phyloP scores from a whole-genome alignment of 345 rosid genomes.

The Sisymbrium irio region DNA sequence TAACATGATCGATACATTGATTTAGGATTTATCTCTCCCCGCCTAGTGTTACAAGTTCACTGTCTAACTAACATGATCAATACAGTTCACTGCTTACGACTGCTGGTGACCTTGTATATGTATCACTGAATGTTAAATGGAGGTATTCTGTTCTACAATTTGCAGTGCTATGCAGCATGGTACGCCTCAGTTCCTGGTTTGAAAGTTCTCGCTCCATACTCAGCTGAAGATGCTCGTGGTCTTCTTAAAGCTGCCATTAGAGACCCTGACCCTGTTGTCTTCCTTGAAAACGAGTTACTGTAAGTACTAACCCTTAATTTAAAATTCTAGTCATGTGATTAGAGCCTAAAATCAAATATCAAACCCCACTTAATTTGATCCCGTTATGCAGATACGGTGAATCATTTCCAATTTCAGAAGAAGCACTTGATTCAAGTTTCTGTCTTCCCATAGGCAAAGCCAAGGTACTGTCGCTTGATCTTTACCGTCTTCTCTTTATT shows the following conservation, averaged over 20 bases:
- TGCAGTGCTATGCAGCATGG: constrained; percentile 97
- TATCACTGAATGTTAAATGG: background rate
- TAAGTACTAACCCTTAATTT: constrained; percentile 40
- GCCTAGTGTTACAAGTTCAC: background rate
- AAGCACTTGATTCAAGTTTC: constrained; percentile 88
- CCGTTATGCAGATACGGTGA: constrained; percentile 70
- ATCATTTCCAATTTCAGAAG: constrained; percentile 83
- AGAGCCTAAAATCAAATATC: background rate
- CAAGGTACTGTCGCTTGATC: constrained; percentile 61
- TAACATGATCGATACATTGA: background rate
- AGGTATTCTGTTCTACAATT: background rate
- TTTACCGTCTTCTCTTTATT: too few species aligned
- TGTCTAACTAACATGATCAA: background rate
- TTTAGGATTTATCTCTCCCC: background rate
- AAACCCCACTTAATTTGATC: background rate
- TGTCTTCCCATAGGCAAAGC: constrained; percentile 96
- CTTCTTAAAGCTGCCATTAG: constrained; percentile 92
- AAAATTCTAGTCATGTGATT: background rate
- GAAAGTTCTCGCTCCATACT: constrained; percentile 79
- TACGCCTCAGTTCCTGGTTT: constrained; percentile 83
- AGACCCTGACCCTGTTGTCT: constrained; percentile 94
- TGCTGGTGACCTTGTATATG: background rate
- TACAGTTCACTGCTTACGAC: too few species aligned
- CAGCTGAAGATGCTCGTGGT: constrained; percentile 91
- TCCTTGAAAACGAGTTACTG: constrained; percentile 95